Evolutionary conservation across 2,329 filamentous ascomycete genomes (phyloP).

Genomic region (Hyphodiscus sp.): DNA sequence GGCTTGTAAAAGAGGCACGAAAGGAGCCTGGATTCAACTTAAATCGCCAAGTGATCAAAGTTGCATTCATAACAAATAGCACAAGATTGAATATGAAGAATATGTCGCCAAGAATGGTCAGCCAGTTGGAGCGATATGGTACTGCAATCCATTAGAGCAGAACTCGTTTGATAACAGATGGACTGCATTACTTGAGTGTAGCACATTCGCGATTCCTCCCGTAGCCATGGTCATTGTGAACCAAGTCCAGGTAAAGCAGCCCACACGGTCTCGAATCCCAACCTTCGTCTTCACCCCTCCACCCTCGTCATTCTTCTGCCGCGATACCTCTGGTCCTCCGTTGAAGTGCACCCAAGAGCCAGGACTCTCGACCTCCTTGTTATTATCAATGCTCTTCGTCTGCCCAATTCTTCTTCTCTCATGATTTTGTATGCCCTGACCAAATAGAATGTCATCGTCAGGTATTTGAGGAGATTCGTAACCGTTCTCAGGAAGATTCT

Average conservation of each 20-base stretch:
- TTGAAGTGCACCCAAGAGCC: background rate
- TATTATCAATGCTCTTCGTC: background rate
- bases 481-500: constrained; percentile 18
- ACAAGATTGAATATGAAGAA: constrained; percentile 58
- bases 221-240: constrained; percentile 56
- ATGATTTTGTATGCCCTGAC: constrained; percentile 1
- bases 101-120: constrained; percentile 51
- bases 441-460: constrained; percentile 9
- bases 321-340: background rate
- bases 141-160: constrained; percentile 32
- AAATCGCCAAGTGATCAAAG: constrained; percentile 63
- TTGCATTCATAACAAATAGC: constrained; percentile 57
- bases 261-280: constrained; percentile 43
- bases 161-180: constrained; percentile 5
- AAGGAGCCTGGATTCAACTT: constrained; percentile 64
- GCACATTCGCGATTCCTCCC: constrained; percentile 49
- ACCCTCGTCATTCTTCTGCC: constrained; percentile 3
- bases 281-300: constrained; percentile 31
- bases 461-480: constrained; percentile 33
- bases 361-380: background rate
- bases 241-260: constrained; percentile 64
- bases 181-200: constrained; percentile 43
- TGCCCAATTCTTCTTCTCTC: constrained; percentile 8
- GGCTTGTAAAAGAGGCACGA: constrained; percentile 64
- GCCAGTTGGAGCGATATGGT: constrained; percentile 48